Conservation (phyloP, 2,329 filamentous ascomycete genomes). For the Aspergillus sp. region DNA sequence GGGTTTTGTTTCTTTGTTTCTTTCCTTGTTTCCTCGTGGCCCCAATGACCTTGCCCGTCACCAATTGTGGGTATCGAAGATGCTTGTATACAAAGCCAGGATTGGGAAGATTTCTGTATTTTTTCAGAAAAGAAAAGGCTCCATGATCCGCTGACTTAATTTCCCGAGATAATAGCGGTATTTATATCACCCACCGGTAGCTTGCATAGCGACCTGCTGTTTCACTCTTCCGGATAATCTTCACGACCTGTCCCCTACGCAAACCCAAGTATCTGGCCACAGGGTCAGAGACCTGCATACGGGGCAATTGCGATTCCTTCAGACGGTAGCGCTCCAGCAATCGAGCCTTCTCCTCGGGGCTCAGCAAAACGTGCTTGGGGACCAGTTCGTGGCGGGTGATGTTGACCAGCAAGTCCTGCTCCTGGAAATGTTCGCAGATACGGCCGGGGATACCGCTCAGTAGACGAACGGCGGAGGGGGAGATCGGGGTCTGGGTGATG, state of each 20-base stretch:
- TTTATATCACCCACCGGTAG: conserved; percentile 66
- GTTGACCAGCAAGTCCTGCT: conserved; percentile 94
- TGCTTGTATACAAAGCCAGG: too few relatives aligned
- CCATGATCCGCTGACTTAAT: not conserved
- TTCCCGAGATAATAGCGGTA: not conserved
- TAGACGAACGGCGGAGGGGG: conserved; percentile 80
- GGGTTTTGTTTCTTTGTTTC: conserved; percentile 1
- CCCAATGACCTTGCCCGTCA: too few relatives aligned
- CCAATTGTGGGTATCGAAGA: too few relatives aligned
- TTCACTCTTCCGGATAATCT: conserved; percentile 94
- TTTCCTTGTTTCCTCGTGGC: too few relatives aligned
- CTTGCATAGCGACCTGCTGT: conserved; percentile 95
- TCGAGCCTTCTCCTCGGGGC: conserved; percentile 80
- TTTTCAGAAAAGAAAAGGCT: not conserved
- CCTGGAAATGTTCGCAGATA: conserved; percentile 89
- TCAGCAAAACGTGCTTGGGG: conserved; percentile 86
- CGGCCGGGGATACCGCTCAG: conserved; percentile 72
- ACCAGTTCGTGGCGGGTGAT: conserved; percentile 98
- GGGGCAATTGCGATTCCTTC: conserved; percentile 94
- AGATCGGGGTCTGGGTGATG: conserved; percentile 76
- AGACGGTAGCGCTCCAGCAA: conserved; percentile 85
- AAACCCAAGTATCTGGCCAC: conserved; percentile 89
- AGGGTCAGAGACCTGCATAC: conserved; percentile 86
- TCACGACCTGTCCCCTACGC: conserved; percentile 89
- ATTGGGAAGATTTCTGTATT: too few relatives aligned